A percentile compares a stretch with the other conserved stretches of the same genome.
phyloP scores from a whole-genome alignment of 2,329 filamentous ascomycete genomes.

The Tetracladium maxilliforme region DNA sequence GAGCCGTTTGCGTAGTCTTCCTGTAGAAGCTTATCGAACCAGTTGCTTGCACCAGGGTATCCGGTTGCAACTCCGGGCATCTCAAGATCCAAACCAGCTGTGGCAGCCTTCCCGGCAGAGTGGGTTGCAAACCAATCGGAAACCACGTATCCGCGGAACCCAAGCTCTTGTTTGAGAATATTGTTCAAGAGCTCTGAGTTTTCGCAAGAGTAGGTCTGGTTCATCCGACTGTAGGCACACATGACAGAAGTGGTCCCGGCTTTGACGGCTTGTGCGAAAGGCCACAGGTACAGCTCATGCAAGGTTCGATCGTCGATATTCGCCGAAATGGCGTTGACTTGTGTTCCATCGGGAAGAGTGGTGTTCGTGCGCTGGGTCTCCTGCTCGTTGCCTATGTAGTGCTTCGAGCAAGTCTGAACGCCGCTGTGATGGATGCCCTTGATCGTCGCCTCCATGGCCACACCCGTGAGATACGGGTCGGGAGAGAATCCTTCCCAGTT shows the following conservation, averaged over 20 bases:
- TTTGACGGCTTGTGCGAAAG: conserved; percentile 52
- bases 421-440: conserved; percentile 55
- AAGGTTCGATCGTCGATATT: conserved; percentile 52
- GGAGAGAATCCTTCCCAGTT: conserved; percentile 48
- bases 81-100: conserved; percentile 27
- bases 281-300: conserved; percentile 54
- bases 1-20: conserved; percentile 47
- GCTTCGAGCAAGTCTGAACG: conserved; percentile 49
- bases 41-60: conserved; percentile 39
- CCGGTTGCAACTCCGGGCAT: conserved; percentile 27
- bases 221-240: conserved; percentile 42
- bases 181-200: conserved; percentile 27
- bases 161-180: conserved; percentile 32
- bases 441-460: conserved; percentile 48
- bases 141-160: conserved; percentile 30
- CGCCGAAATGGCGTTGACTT: conserved; percentile 36
- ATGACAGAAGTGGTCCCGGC: conserved; percentile 52
- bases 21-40: conserved; percentile 44
- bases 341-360: conserved; percentile 23
- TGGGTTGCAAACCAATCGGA: conserved; percentile 28
- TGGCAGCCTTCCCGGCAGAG: conserved; percentile 20
- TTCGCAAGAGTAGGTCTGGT: conserved; percentile 30
- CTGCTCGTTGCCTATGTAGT: conserved; percentile 16
- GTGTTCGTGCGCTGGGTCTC: conserved; percentile 28
- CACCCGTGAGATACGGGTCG: conserved; percentile 53